Percentiles rank a stretch among this genome's conserved stretches.
These are phyloP conservation scores for Solanum gandarillasii DNA, from an alignment of 257 asterid species.

Conservation along the genomic window DNA sequence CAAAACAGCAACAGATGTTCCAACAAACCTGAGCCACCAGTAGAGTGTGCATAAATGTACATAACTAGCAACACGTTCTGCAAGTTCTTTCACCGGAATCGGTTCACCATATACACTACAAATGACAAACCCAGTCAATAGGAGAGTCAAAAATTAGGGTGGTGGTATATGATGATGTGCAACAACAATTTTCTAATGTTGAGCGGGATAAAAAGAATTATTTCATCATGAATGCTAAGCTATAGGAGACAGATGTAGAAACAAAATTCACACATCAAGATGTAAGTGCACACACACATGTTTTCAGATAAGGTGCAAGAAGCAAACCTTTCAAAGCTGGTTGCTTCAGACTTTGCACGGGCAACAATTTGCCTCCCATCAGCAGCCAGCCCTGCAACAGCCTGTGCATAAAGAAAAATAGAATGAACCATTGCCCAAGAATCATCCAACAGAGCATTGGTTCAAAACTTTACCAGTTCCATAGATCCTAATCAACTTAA, in stretches of 20 bases:
- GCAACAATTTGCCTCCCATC: conserved; percentile 92
- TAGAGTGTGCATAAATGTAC: conserved; percentile 91
- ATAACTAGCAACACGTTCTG: conserved; percentile 88
- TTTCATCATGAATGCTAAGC: neutral
- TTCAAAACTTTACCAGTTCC: neutral
- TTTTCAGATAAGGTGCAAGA: neutral
- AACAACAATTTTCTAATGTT: neutral
- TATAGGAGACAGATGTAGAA: neutral
- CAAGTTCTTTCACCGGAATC: conserved; percentile 85
- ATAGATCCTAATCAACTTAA: neutral
- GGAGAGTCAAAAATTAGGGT: neutral
- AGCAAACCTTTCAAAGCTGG: conserved; percentile 60
- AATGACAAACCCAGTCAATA: neutral
- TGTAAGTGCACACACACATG: neutral
- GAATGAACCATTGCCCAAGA: neutral
- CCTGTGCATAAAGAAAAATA: conserved; percentile 22
- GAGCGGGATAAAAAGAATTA: neutral
- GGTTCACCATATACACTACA: conserved; percentile 75
- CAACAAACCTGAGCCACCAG: conserved; percentile 93
- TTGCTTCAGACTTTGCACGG: conserved; percentile 81
- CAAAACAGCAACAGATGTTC: neutral
- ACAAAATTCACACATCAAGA: neutral
- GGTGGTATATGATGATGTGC: neutral
- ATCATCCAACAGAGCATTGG: neutral
- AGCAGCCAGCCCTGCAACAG: conserved; percentile 93